phyloP scores from a whole-genome alignment of 306 rosid genomes.

The Leucaena leucocephala region DNA sequence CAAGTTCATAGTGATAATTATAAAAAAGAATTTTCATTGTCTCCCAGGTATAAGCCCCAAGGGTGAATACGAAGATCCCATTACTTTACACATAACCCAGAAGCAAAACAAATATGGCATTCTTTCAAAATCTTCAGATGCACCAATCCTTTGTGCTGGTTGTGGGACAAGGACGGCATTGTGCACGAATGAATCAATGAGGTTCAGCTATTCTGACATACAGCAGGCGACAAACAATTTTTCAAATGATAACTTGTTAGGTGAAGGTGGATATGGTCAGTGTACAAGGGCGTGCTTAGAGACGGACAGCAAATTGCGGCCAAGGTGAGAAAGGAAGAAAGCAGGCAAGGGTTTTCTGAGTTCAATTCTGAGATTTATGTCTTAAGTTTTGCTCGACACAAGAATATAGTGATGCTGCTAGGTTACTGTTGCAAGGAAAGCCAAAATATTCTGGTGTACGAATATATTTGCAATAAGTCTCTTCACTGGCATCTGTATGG shows the following conservation, averaged over 20 bases:
- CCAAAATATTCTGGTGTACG: slow-evolving; percentile 8
- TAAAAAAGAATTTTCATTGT: neutral
- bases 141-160: neutral
- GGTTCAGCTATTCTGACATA: neutral
- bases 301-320: slow-evolving; percentile 3
- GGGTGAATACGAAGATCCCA: neutral
- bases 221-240: slow-evolving; percentile 1
- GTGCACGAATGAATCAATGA: neutral
- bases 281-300: slow-evolving; percentile 4
- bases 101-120: neutral
- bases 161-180: neutral
- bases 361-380: slow-evolving; percentile 13
- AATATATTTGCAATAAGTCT: slow-evolving; percentile 12
- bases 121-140: neutral
- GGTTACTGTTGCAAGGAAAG: slow-evolving; percentile 7
- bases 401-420: neutral
- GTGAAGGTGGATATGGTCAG: slow-evolving; percentile 14
- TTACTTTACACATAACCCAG: neutral
- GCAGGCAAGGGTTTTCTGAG: neutral
- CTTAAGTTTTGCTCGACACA: slow-evolving; percentile 10
- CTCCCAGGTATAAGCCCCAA: neutral
- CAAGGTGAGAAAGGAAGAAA: neutral
- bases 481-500: slow-evolving; percentile 38
- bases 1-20: neutral
- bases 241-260: neutral